phyloP scores from a whole-genome alignment of 345 rosid genomes.

The Carallia brachiata region DNA sequence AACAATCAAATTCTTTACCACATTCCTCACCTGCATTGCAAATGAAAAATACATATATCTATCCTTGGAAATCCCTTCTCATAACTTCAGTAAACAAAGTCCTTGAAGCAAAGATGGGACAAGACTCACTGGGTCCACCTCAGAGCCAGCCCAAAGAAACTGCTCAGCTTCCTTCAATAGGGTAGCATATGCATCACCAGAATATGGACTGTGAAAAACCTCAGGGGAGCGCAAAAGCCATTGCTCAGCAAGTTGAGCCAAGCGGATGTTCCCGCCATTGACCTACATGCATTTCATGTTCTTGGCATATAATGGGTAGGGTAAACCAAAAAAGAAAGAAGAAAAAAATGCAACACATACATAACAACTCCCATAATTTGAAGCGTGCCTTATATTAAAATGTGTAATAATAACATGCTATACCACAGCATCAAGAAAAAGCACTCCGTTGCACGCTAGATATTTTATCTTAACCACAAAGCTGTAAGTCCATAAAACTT shows the following conservation, averaged over 20 bases:
- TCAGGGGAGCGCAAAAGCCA: conserved; percentile 61
- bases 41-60: conserved; percentile 6
- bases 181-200: conserved; percentile 42
- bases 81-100: conserved; percentile 10
- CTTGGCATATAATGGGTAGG: not conserved
- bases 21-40: conserved; percentile 60
- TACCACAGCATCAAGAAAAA: no score
- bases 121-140: conserved; percentile 76
- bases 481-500: no score
- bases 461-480: no score
- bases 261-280: conserved; percentile 45
- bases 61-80: not conserved
- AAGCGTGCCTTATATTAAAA: not conserved
- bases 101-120: conserved; percentile 17
- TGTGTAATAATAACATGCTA: no score
- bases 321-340: not conserved
- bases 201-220: conserved; percentile 47
- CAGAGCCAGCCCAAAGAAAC: conserved; percentile 97
- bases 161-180: conserved; percentile 84
- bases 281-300: conserved; percentile 37
- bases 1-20: conserved; percentile 48
- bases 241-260: conserved; percentile 63
- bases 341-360: not conserved
- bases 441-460: no score
- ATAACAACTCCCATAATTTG: not conserved